Evolutionary conservation across 148 eudicot genomes (phyloP), one percentile per base, ranked within the genome.

Genomic region (Chenopodium formosanum): DNA sequence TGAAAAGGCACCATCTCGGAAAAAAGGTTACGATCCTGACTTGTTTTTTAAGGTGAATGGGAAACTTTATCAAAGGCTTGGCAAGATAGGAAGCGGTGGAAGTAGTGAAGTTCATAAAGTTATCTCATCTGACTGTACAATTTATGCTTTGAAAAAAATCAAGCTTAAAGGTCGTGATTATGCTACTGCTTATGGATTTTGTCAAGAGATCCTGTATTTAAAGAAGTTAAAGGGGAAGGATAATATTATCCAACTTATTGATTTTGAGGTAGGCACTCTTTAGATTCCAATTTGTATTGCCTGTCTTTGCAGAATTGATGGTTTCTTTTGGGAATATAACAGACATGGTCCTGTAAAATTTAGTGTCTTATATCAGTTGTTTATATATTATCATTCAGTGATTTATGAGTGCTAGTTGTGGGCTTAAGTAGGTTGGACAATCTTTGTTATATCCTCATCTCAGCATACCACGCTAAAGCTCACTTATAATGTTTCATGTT

Each of bases 21-120:
- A 89, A 89, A 88, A 84, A 81, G 86, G 80, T 81, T 86, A 91
- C 88, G 97, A 96, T 88, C 91, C 99, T 47, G 97, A 94, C 76
- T 76, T 88, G 86, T 97, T 94, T 86, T 92, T 97, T 79, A 97
- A 97, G 88, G 99, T 97, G 25, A 94, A 91, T 78, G 98, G 97
- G 78, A 94, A 97, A 85, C 91, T 92, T 74, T 97, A 97, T 83
- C 99, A 97, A 79, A 92, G 97, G 86, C 99, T 97, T 82, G 99
- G 99, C 73, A 97, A 97, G 92, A 94, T 97, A 86, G 98, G 99
- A 70, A 94, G 94, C 74, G 99, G 99, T 72, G 99, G 99, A 81
- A 97, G 99, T 85, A 97, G 99, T 83, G 99, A 97, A 84, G 99
- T 97, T 77, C 96, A 97, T 85, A 97, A 97, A 84, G 99, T 97